Percentiles rank a stretch among this genome's conserved stretches.
These are phyloP conservation scores for Hanseniaspora taiwanica DNA, from an alignment of 805 yeast species.

Conservation along the genomic window DNA sequence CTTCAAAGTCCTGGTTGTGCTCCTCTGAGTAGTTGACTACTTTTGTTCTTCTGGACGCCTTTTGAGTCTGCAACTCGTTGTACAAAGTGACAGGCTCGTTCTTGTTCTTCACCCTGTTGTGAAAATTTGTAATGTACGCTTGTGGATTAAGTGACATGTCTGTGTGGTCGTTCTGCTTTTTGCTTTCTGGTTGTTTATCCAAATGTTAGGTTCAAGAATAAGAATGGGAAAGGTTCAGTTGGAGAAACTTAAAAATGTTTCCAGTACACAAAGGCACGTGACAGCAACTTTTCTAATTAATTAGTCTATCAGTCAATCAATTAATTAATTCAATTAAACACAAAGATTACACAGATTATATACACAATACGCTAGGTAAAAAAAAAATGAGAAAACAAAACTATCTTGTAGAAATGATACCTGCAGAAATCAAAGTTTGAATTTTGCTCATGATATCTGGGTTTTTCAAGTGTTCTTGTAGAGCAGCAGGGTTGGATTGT, in stretches of 20 bases:
- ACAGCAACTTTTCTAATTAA: no score
- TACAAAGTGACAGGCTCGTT: not conserved
- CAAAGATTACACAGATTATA: no score
- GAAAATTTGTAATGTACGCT: constrained; percentile 4
- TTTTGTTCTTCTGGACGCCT: constrained; percentile 3
- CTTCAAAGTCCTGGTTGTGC: constrained; percentile 2
- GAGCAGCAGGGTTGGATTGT: constrained; percentile 87
- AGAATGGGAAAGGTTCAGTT: no score
- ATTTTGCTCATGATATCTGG: constrained; percentile 86
- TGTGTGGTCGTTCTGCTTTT: not conserved
- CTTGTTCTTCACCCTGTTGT: constrained; percentile 5
- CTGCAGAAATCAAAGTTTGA: constrained; percentile 85
- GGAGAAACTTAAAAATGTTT: no score
- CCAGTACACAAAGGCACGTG: no score
- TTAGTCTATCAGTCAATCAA: no score
- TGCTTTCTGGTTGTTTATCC: no score
- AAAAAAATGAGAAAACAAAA: no score
- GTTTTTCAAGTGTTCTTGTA: constrained; percentile 95
- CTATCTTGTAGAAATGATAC: constrained; percentile 82
- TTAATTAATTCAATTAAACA: no score
- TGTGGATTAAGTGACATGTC: constrained; percentile 6
- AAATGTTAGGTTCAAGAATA: no score
- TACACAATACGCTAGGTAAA: no score
- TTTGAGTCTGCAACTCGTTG: not conserved
- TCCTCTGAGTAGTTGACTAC: constrained; percentile 7